These are phyloP conservation scores for Botrytis fabae DNA, from an alignment of 2,329 filamentous ascomycete species.

Conservation along the genomic window DNA sequence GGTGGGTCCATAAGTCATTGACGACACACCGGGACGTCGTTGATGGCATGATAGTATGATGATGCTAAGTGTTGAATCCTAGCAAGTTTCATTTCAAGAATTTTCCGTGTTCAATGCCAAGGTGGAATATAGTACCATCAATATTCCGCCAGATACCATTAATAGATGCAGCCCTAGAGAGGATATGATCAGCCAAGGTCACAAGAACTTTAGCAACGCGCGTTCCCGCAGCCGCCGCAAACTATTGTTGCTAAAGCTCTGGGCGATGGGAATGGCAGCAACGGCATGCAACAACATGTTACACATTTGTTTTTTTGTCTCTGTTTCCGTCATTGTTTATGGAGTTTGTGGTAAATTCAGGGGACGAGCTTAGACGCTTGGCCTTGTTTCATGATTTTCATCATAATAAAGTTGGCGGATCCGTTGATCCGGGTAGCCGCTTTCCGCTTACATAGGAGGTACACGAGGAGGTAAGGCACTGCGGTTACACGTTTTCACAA, in stretches of 20 bases:
- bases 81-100: not conserved
- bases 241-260: not conserved
- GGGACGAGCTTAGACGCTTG: constrained; percentile 1
- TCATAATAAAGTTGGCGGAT: not conserved
- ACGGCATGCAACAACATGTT: not conserved
- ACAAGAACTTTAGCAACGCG: not conserved
- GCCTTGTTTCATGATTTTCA: not conserved
- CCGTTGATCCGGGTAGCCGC: not conserved
- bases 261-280: not conserved
- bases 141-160: not conserved
- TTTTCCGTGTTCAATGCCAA: not conserved
- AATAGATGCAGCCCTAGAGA: not conserved
- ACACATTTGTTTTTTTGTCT: not conserved
- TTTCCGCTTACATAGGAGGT: not conserved
- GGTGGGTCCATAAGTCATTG: not conserved
- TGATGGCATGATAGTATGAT: not conserved
- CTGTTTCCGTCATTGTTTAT: not conserved
- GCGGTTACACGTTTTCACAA: not conserved
- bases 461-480: not conserved
- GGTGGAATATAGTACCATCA: not conserved
- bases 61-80: not conserved
- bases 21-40: not conserved
- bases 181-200: not conserved
- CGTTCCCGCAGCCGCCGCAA: not conserved
- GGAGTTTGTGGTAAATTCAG: constrained; percentile 1